Percentiles rank a stretch among this genome's conserved stretches.
These are phyloP conservation scores for Wickerhamiella kazuoi DNA, from an alignment of 805 yeast species.

Conservation along the genomic window DNA sequence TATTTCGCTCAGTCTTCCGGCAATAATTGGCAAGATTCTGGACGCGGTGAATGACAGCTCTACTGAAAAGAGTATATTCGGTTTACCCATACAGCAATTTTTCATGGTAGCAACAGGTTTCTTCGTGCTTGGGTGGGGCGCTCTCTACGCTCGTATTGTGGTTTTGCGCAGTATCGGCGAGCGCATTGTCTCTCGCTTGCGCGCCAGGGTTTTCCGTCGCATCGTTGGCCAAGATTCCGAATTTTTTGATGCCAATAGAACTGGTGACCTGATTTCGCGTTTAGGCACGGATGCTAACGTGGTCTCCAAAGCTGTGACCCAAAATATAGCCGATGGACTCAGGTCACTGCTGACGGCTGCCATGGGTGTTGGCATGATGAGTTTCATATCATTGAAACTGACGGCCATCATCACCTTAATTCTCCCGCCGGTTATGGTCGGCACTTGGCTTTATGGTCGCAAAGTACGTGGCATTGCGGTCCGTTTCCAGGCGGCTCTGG, in stretches of 20 bases:
- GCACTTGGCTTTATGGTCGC: conserved; percentile 70
- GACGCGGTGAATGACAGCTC: conserved; percentile 40
- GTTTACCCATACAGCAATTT: conserved; percentile 47
- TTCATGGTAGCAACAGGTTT: conserved; percentile 42
- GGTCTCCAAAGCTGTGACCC: conserved; percentile 71
- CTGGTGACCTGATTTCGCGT: conserved; percentile 83
- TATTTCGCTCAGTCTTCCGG: conserved; percentile 65
- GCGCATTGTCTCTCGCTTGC: conserved; percentile 62
- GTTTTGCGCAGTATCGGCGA: conserved; percentile 70
- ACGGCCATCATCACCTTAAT: conserved; percentile 65
- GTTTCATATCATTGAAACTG: conserved; percentile 63
- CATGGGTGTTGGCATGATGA: conserved; percentile 86
- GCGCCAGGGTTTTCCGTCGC: conserved; percentile 59
- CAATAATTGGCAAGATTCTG: conserved; percentile 68
- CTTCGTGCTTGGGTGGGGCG: conserved; percentile 54
- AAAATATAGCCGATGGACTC: conserved; percentile 82
- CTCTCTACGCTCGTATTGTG: conserved; percentile 69
- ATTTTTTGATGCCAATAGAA: conserved; percentile 74
- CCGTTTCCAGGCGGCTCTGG: conserved; percentile 66
- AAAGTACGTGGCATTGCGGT: conserved; percentile 57
- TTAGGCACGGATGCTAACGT: conserved; percentile 77
- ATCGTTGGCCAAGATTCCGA: conserved; percentile 74
- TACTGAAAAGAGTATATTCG: conserved; percentile 27
- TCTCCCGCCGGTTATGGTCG: conserved; percentile 66
- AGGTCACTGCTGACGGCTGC: conserved; percentile 65